Conservation (phyloP, 129 eudicot genomes). For the Flaveria ramosissima region DNA sequence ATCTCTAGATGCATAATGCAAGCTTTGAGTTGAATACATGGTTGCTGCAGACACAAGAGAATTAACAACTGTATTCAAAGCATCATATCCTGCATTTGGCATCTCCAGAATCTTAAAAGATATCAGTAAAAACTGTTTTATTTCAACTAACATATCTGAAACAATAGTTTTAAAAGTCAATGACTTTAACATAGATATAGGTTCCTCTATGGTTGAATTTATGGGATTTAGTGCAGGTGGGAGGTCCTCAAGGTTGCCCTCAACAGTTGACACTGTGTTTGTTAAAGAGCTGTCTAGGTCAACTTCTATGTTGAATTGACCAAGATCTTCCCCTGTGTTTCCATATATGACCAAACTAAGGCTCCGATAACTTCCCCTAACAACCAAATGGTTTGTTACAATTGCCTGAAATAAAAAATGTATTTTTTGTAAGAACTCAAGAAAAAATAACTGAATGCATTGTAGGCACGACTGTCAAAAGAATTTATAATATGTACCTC, state of each 20-base stretch:
- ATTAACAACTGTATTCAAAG: constrained; percentile 49
- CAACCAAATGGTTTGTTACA: constrained; percentile 89
- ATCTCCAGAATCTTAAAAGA: constrained; percentile 60
- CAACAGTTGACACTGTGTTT: constrained; percentile 66
- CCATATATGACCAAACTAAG: constrained; percentile 95
- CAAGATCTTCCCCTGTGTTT: constrained; percentile 89
- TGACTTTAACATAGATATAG: constrained; percentile 48
- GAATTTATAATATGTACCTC: constrained; percentile 57
- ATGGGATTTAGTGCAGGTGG: constrained; percentile 69
- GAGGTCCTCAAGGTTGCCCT: constrained; percentile 91
- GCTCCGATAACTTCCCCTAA: constrained; percentile 96
- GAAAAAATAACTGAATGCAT: not conserved
- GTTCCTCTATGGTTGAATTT: constrained; percentile 52
- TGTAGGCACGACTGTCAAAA: not conserved
- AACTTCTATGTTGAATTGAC: constrained; percentile 91
- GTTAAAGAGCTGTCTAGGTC: constrained; percentile 84
- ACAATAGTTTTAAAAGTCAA: constrained; percentile 45
- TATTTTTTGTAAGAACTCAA: not conserved
- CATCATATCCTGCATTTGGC: constrained; percentile 49
- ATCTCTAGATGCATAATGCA: constrained; percentile 30
- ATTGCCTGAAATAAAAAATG: constrained; percentile 61
- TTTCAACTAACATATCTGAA: constrained; percentile 58
- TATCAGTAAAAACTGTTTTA: constrained; percentile 54
- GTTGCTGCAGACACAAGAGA: constrained; percentile 60
- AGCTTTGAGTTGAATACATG: constrained; percentile 52